Conservation (phyloP, 2,329 filamentous ascomycete genomes). For the Penicillium brevicompactum region DNA sequence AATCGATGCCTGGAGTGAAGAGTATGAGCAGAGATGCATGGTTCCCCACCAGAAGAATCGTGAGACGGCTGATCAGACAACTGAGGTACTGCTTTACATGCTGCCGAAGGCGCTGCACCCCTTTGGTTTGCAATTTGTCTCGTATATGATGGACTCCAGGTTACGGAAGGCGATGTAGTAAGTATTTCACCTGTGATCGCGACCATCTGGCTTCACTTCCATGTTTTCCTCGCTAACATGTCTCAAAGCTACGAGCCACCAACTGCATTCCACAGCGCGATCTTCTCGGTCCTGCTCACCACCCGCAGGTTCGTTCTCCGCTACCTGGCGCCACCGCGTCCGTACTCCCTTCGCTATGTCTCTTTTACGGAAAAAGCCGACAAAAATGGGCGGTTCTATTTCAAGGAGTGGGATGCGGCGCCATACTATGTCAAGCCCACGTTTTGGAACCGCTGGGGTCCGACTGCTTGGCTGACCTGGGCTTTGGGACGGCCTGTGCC, state of each 20-base stretch:
- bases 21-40: slow-evolving; percentile 64
- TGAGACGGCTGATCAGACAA: slow-evolving; percentile 60
- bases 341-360: slow-evolving; percentile 39
- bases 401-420: slow-evolving; percentile 58
- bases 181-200: slow-evolving; percentile 24
- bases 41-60: slow-evolving; percentile 54
- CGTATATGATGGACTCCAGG: slow-evolving; percentile 65
- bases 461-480: slow-evolving; percentile 53
- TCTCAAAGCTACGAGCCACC: slow-evolving; percentile 43
- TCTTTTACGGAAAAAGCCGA: slow-evolving; percentile 53
- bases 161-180: slow-evolving; percentile 68
- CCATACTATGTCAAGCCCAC: slow-evolving; percentile 67
- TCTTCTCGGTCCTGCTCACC: slow-evolving; percentile 53
- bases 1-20: slow-evolving; percentile 52
- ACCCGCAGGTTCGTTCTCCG: slow-evolving; percentile 59
- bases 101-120: slow-evolving; percentile 51
- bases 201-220: neutral
- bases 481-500: slow-evolving; percentile 50
- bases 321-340: slow-evolving; percentile 63
- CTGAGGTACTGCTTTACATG: slow-evolving; percentile 62
- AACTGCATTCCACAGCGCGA: slow-evolving; percentile 28
- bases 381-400: slow-evolving; percentile 56
- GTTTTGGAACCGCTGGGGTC: slow-evolving; percentile 65
- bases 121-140: slow-evolving; percentile 54
- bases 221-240: neutral